A percentile compares a stretch with the other conserved stretches of the same genome.
These are phyloP conservation scores for Nicotiana undulata DNA, from an alignment of 257 asterid genomes.

Conservation along the genomic window DNA sequence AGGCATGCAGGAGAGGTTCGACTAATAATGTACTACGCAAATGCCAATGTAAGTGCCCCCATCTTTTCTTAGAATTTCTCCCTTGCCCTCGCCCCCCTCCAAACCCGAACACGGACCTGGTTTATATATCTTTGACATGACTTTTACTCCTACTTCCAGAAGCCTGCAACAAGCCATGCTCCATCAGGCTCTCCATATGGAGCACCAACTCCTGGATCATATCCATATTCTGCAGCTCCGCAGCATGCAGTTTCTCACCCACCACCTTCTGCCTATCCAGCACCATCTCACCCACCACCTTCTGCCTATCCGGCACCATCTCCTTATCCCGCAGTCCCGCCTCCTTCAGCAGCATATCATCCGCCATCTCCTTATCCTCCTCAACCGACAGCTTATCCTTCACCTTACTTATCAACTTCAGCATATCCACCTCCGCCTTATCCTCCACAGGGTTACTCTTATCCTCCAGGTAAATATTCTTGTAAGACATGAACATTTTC, in stretches of 20 bases:
- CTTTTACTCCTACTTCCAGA: constrained; percentile 29
- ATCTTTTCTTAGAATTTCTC: background rate
- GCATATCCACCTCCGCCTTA: constrained; percentile 28
- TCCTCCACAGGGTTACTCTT: constrained; percentile 24
- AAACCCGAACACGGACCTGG: background rate
- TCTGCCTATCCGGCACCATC: constrained; percentile 22
- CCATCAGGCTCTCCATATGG: constrained; percentile 31
- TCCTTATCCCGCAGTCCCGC: constrained; percentile 18
- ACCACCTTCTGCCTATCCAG: constrained; percentile 18
- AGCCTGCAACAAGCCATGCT: constrained; percentile 30
- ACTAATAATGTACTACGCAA: constrained; percentile 72
- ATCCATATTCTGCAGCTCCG: constrained; percentile 30
- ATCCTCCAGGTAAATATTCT: constrained; percentile 31
- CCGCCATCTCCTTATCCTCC: constrained; percentile 22
- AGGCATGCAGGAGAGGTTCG: constrained; percentile 93
- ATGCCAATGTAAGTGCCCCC: constrained; percentile 45
- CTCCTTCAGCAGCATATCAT: constrained; percentile 25
- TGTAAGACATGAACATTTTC: constrained; percentile 11
- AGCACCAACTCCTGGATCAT: constrained; percentile 10
- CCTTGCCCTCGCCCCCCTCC: background rate
- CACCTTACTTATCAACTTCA: constrained; percentile 20
- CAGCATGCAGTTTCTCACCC: constrained; percentile 18
- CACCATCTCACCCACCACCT: constrained; percentile 28
- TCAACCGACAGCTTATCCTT: constrained; percentile 9
- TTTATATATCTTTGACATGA: constrained; percentile 1